These are phyloP conservation scores for Hericium rajendrae DNA, from an alignment of 768 basidiomycete genomes.

Conservation along the genomic window DNA sequence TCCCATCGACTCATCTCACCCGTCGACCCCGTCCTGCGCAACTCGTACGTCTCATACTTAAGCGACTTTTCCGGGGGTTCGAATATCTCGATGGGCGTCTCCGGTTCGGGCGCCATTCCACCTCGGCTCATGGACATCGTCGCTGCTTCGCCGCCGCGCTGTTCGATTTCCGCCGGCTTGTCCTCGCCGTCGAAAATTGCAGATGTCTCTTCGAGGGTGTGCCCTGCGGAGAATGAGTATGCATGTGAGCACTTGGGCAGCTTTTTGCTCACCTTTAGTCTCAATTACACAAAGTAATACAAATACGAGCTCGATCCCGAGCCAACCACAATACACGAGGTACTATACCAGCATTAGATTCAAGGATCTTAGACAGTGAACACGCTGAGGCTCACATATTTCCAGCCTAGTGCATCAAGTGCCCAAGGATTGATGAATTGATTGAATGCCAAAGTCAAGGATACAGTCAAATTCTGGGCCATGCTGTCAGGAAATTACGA, in stretches of 20 bases:
- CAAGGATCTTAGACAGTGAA: neutral
- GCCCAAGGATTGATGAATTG: slow-evolving; percentile 77
- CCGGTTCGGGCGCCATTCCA: neutral
- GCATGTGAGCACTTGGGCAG: neutral
- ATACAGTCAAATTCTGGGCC: slow-evolving; percentile 50
- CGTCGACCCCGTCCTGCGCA: neutral
- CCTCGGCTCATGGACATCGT: slow-evolving; percentile 20
- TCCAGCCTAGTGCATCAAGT: slow-evolving; percentile 36
- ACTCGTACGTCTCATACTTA: neutral
- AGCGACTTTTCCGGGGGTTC: neutral
- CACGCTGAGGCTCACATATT: slow-evolving; percentile 22
- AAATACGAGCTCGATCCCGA: slow-evolving; percentile 51
- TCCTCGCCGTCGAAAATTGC: slow-evolving; percentile 60
- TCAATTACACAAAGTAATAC: slow-evolving; percentile 47
- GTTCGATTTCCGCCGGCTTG: slow-evolving; percentile 28
- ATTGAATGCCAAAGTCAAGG: slow-evolving; percentile 64
- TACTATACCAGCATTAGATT: slow-evolving; percentile 27
- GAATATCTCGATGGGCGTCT: neutral
- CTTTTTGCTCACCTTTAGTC: slow-evolving; percentile 39
- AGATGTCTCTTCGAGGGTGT: slow-evolving; percentile 67
- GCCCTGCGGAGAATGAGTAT: slow-evolving; percentile 25
- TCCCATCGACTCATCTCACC: slow-evolving; percentile 1
- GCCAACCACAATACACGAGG: slow-evolving; percentile 55
- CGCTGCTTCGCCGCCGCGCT: slow-evolving; percentile 41
- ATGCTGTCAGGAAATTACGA: neutral